Evolutionary conservation across 2,329 filamentous ascomycete species (phyloP).

Genomic region (Neofusicoccum laricinum): DNA sequence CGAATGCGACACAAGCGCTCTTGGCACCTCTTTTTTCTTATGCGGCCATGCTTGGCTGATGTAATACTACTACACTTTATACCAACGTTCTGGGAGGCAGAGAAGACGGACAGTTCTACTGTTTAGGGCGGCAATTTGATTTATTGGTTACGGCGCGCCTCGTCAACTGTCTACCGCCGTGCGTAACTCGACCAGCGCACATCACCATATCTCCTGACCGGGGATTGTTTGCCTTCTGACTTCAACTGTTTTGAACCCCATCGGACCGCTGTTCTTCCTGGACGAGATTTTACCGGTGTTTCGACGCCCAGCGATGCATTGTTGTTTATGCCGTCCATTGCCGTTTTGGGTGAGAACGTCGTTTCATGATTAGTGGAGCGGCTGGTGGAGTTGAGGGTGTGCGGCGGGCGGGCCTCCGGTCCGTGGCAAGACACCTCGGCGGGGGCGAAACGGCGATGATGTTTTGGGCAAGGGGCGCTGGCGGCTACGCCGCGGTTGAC

Average conservation of each 20-base stretch:
- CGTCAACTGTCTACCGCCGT: no score
- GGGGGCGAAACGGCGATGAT: not conserved
- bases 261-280: not conserved
- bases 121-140: not conserved
- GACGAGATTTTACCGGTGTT: not conserved
- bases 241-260: not conserved
- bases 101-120: not conserved
- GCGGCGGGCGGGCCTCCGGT: not conserved
- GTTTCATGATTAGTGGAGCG: not conserved
- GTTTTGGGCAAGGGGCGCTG: no score
- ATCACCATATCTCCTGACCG: not conserved
- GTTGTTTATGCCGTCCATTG: not conserved
- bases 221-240: not conserved
- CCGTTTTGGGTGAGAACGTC: not conserved
- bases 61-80: slow-evolving; percentile 1
- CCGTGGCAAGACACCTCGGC: not conserved
- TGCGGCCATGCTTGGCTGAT: not conserved
- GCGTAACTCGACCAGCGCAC: not conserved
- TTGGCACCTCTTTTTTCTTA: not conserved
- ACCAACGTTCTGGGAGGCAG: not conserved
- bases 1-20: not conserved
- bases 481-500: no score
- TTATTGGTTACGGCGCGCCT: not conserved
- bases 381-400: no score
- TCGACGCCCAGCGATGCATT: not conserved